phyloP scores from a whole-genome alignment of 495 filamentous ascomycete genomes.

The Penicillium waksmanii region DNA sequence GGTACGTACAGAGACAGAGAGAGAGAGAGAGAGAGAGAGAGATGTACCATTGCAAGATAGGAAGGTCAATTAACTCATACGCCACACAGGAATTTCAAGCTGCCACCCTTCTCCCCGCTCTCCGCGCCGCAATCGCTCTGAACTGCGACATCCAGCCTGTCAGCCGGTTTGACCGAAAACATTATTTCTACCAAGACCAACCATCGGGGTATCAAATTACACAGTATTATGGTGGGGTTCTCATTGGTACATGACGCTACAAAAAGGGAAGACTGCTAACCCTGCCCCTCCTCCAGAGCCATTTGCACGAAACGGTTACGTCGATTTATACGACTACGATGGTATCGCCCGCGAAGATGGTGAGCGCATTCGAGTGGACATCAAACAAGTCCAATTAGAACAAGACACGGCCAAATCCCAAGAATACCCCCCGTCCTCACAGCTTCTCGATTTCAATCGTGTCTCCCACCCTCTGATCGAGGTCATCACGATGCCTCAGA shows the following conservation, averaged over 20 bases:
- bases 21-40: no score
- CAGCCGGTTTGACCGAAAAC: slow-evolving; percentile 91
- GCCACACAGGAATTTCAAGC: slow-evolving; percentile 67
- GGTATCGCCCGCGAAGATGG: slow-evolving; percentile 76
- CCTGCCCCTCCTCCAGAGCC: slow-evolving; percentile 55
- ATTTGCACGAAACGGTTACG: slow-evolving; percentile 75
- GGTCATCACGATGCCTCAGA: slow-evolving; percentile 88
- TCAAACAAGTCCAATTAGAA: slow-evolving; percentile 94
- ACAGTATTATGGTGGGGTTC: slow-evolving; percentile 74
- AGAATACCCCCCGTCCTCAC: slow-evolving; percentile 69
- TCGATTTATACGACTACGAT: slow-evolving; percentile 74
- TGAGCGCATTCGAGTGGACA: slow-evolving; percentile 68
- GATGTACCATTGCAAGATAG: not conserved
- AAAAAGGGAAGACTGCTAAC: slow-evolving; percentile 9
- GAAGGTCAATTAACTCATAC: slow-evolving; percentile 12
- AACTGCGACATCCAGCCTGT: slow-evolving; percentile 73
- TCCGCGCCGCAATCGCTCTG: slow-evolving; percentile 86
- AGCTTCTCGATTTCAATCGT: slow-evolving; percentile 91
- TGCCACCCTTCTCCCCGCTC: slow-evolving; percentile 81
- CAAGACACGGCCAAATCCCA: slow-evolving; percentile 97
- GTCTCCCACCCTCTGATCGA: slow-evolving; percentile 90
- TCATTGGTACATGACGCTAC: not conserved
- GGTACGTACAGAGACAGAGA: slow-evolving; percentile 30
- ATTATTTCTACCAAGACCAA: slow-evolving; percentile 99
- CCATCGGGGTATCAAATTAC: slow-evolving; percentile 97